phyloP scores from a whole-genome alignment of 2,329 filamentous ascomycete species.

The Epichloe scottii region DNA sequence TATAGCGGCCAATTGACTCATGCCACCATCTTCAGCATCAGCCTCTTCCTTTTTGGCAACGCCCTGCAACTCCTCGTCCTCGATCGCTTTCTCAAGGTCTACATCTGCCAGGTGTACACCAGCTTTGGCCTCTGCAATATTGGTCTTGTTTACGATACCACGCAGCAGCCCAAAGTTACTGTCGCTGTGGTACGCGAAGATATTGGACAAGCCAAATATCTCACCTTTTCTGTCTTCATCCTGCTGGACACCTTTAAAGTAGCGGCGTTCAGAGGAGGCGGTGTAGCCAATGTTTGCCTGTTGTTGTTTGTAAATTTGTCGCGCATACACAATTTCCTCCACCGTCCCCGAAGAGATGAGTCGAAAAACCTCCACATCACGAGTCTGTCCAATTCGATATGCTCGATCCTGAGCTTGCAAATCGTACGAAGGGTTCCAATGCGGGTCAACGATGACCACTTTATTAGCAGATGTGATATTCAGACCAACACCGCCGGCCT shows the following conservation, averaged over 20 bases:
- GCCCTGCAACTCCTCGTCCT: slow-evolving; percentile 35
- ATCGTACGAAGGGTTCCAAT: slow-evolving; percentile 95
- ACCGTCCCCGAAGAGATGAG: slow-evolving; percentile 85
- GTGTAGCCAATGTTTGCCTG: slow-evolving; percentile 97
- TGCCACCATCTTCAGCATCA: slow-evolving; percentile 50
- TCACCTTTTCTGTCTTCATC: slow-evolving; percentile 74
- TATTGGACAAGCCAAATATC: slow-evolving; percentile 80
- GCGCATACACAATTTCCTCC: slow-evolving; percentile 92
- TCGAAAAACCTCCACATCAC: slow-evolving; percentile 91
- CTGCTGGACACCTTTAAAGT: slow-evolving; percentile 90
- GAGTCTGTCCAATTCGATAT: slow-evolving; percentile 84
- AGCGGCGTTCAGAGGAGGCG: slow-evolving; percentile 80
- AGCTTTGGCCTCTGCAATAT: slow-evolving; percentile 82
- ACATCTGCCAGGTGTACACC: slow-evolving; percentile 72
- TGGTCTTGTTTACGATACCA: slow-evolving; percentile 98
- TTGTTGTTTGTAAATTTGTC: slow-evolving; percentile 98
- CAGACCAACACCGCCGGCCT: slow-evolving; percentile 81
- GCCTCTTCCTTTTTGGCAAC: slow-evolving; percentile 34
- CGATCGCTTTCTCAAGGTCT: slow-evolving; percentile 50
- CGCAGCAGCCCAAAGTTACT: slow-evolving; percentile 67
- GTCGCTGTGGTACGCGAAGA: slow-evolving; percentile 71
- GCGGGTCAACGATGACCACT: slow-evolving; percentile 91
- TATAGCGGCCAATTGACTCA: slow-evolving; percentile 55
- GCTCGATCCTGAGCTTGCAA: slow-evolving; percentile 92
- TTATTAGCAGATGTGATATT: slow-evolving; percentile 98